Conservation (phyloP, 208 protist genomes). For the Endotrypanum monterogeii region DNA sequence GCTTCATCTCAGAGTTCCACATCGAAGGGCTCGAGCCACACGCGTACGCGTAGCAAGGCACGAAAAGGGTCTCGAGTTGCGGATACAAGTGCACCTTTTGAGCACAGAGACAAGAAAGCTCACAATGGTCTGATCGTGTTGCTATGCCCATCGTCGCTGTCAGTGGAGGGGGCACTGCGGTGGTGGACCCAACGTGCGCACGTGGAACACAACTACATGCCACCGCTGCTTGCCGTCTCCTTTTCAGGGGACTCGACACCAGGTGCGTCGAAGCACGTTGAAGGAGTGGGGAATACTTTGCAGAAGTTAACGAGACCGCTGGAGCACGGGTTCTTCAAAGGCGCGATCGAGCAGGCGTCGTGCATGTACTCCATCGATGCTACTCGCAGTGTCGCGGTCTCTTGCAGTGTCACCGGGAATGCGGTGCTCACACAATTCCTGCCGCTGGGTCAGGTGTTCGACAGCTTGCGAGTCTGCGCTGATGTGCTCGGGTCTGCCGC, state of each 20-base stretch:
- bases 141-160: conserved; percentile 22
- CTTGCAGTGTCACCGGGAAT: conserved; percentile 8
- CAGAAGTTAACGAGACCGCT: not conserved
- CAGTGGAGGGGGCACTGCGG: conserved; percentile 39
- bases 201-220: conserved; percentile 60
- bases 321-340: not conserved
- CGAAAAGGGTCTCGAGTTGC: not conserved
- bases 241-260: conserved; percentile 9
- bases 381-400: conserved; percentile 9
- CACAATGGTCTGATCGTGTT: conserved; percentile 35
- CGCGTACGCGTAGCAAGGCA: not conserved
- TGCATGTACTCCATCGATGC: not conserved
- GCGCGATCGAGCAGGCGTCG: not conserved
- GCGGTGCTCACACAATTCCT: conserved; percentile 2
- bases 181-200: conserved; percentile 66
- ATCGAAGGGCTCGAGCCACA: conserved; percentile 12
- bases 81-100: not conserved
- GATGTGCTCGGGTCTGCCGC: conserved; percentile 1
- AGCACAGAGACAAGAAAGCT: not conserved
- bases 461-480: conserved; percentile 5
- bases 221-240: conserved; percentile 60
- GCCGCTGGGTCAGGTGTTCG: conserved; percentile 10
- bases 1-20: not conserved
- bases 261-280: not conserved
- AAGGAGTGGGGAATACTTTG: not conserved